A percentile compares a stretch with the other conserved stretches of the same genome.
phyloP scores from a whole-genome alignment of 768 basidiomycete species.

The Tylopilus rubrobrunneus region DNA sequence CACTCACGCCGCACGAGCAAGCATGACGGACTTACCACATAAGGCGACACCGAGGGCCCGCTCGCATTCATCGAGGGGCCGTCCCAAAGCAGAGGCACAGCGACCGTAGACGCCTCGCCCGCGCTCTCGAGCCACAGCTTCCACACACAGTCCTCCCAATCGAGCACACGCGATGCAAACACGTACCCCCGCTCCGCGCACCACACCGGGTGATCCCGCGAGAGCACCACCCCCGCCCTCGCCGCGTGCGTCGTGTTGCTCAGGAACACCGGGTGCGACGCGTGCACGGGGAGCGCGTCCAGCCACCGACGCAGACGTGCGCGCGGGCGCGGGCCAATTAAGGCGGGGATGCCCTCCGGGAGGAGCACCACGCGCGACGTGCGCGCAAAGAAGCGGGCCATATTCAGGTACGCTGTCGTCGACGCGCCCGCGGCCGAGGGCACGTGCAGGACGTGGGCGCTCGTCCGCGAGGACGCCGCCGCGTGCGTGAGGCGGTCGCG shows the following conservation, averaged over 20 bases:
- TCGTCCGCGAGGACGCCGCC: slow-evolving; percentile 26
- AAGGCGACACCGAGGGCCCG: slow-evolving; percentile 11
- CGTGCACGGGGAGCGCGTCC: slow-evolving; percentile 9
- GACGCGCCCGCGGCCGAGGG: slow-evolving; percentile 32
- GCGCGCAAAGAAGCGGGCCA: slow-evolving; percentile 56
- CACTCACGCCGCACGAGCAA: not conserved
- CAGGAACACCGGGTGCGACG: slow-evolving; percentile 26
- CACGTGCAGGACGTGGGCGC: slow-evolving; percentile 47
- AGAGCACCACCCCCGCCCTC: slow-evolving; percentile 30
- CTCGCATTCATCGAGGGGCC: slow-evolving; percentile 3
- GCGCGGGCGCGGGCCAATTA: slow-evolving; percentile 9
- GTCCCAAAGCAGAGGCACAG: slow-evolving; percentile 9
- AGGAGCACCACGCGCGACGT: slow-evolving; percentile 49
- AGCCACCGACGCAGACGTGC: slow-evolving; percentile 9
- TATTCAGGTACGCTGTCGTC: slow-evolving; percentile 56
- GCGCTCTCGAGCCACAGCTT: slow-evolving; percentile 55
- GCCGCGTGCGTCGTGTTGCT: slow-evolving; percentile 24
- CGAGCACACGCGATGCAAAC: slow-evolving; percentile 40
- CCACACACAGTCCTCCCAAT: slow-evolving; percentile 69
- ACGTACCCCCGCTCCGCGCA: slow-evolving; percentile 57
- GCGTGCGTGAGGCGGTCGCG: slow-evolving; percentile 8
- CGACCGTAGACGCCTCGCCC: slow-evolving; percentile 34
- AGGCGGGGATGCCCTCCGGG: slow-evolving; percentile 40
- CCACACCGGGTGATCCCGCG: slow-evolving; percentile 49
- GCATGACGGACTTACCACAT: slow-evolving; percentile 14